Evolutionary conservation across 169 alveolate genomes (phyloP).

Genomic region (Neospora caninum): DNA sequence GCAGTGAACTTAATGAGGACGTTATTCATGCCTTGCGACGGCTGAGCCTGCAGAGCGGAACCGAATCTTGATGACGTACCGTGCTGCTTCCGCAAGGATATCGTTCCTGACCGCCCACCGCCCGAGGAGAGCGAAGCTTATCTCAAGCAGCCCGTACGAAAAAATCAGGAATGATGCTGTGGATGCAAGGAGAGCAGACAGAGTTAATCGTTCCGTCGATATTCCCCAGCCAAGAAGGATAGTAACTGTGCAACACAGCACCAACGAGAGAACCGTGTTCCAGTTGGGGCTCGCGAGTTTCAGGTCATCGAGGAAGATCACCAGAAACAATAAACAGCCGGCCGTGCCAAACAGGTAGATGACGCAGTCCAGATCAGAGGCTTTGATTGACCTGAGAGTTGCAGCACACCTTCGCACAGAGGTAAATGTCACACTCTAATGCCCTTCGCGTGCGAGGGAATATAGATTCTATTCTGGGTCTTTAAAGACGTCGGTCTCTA

Average conservation of each 20-base stretch:
- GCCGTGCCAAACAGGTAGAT: slow-evolving; percentile 64
- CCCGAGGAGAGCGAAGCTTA: slow-evolving; percentile 58
- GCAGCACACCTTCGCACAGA: not conserved
- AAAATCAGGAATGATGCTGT: slow-evolving; percentile 48
- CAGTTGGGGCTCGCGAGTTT: slow-evolving; percentile 60
- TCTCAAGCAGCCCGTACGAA: slow-evolving; percentile 58
- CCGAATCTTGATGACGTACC: slow-evolving; percentile 37
- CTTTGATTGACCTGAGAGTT: slow-evolving; percentile 60
- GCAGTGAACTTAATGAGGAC: not conserved
- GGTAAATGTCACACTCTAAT: not conserved
- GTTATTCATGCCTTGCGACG: no score
- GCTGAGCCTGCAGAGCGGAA: not conserved
- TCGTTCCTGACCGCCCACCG: slow-evolving; percentile 71
- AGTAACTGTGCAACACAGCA: slow-evolving; percentile 24
- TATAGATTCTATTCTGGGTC: not conserved
- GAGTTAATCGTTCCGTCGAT: slow-evolving; percentile 41
- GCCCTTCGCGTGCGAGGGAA: not conserved
- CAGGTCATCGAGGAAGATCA: slow-evolving; percentile 59
- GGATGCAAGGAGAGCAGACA: slow-evolving; percentile 54
- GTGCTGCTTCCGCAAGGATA: slow-evolving; percentile 60
- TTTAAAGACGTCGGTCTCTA: not conserved
- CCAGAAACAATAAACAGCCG: slow-evolving; percentile 51
- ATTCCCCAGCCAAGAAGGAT: slow-evolving; percentile 46
- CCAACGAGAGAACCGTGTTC: slow-evolving; percentile 53
- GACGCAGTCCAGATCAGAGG: slow-evolving; percentile 68